Base-by-base conservation (phyloP, 805 yeast genomes). In the Yarrowia bubula region DNA sequence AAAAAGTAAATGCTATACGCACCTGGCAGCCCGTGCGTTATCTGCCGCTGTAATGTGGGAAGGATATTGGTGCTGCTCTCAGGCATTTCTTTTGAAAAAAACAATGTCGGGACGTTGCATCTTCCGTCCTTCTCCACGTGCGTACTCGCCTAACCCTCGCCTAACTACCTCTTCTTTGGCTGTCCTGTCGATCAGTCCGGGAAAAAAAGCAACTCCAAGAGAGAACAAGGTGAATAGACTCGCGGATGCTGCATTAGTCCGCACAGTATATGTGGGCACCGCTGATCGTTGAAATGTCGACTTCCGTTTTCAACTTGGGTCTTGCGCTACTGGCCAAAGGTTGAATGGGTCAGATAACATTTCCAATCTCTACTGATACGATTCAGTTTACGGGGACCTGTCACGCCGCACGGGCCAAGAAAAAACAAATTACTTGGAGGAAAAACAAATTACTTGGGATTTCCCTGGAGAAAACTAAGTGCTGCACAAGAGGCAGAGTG, bases 181-280 rank as follows among this genome's bases (percentile, higher is more conserved):
- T 8, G 58, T 51, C 43, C 58, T 37, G 58, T 51, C 58, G 58
- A 51, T 51, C 58, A 3, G 6, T 13, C 8, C 8, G 39, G n/a
- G 43, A 10, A 37, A 51, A n/a, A 51, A 51, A 51, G 58, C 43
- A 51, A 48, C n/a, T 8, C 28, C n/a, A 17, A 17, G 31, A 5
- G 9, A 31, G 22, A 31, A 46, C 51, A 48, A 33, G 15, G 41
- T n/a, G n/a, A 38, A 37, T 51, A 51, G 28, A 37, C 58, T 51
- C 35, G 14, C 58, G 58, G 58, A 51, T n/a, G 35, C 6, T 51
- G 58, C 58, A 51, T 51, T 51, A 51, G 58, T 2, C 41, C 55
- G 41, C 55, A 33, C 55, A 48, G 32, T 17, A 48, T 33, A 48
- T 48, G 55, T 48, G 55, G 55, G 55, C 41, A 18, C 41, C 41